Conservation (phyloP, 2,329 filamentous ascomycete species). For the Pseudocercospora vitis region DNA sequence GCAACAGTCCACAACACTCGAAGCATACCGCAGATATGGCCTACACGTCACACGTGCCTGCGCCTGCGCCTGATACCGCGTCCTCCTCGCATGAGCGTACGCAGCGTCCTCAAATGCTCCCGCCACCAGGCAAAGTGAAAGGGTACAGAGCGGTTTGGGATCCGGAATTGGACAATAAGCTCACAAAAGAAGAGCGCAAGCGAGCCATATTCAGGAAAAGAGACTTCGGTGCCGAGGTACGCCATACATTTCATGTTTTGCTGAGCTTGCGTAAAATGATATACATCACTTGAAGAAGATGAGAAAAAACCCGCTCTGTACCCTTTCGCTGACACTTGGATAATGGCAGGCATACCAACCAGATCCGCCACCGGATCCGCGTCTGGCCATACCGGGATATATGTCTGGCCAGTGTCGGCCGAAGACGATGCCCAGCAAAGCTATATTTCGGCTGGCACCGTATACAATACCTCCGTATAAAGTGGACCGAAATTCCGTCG, state of each 20-base stretch:
- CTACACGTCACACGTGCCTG: conserved; percentile 26
- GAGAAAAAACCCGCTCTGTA: conserved; percentile 39
- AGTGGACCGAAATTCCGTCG: conserved; percentile 83
- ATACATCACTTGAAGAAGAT: conserved; percentile 36
- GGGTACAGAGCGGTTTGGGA: conserved; percentile 63
- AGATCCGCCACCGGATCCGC: conserved; percentile 80
- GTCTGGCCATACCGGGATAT: conserved; percentile 67
- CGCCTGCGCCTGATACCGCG: conserved; percentile 32
- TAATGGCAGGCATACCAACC: conserved; percentile 57
- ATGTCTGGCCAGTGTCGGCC: conserved; percentile 51
- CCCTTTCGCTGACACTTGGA: conserved; percentile 42
- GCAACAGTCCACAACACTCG: conserved; percentile 51
- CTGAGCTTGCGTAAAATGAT: conserved; percentile 41
- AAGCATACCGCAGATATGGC: conserved; percentile 32
- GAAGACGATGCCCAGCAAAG: conserved; percentile 63
- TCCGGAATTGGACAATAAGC: conserved; percentile 60
- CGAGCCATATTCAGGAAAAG: conserved; percentile 36
- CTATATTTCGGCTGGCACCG: conserved; percentile 67
- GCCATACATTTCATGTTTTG: conserved; percentile 40
- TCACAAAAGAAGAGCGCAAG: conserved; percentile 58
- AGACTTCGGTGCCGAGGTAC: conserved; percentile 45
- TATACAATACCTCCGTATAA: conserved; percentile 80
- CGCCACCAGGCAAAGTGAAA: conserved; percentile 53
- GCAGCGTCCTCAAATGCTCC: conserved; percentile 50
- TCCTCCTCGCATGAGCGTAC: conserved; percentile 41